Conservation (phyloP, 176 grass and related monocot species). For the Raddia distichophylla region DNA sequence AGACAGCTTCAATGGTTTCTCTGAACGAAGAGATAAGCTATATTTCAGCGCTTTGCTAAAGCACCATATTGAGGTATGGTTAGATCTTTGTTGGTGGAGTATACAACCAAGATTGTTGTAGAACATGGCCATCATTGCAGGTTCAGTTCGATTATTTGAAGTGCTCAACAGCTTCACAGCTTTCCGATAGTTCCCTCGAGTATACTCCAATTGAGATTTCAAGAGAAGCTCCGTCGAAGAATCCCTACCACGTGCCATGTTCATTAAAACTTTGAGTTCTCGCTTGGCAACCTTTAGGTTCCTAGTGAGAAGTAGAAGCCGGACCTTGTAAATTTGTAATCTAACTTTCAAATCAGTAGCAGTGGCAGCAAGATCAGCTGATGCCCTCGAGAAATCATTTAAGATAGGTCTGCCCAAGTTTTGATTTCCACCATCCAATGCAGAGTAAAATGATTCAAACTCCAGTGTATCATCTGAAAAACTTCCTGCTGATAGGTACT, state of each 20-base stretch:
- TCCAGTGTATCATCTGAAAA: conserved; percentile 71
- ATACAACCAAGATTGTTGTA: conserved; percentile 90
- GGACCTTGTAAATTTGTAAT: conserved; percentile 85
- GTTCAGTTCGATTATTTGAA: conserved; percentile 68
- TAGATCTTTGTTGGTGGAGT: conserved; percentile 75
- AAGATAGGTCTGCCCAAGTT: conserved; percentile 54
- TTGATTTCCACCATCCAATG: conserved; percentile 62
- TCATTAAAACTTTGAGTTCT: conserved; percentile 93
- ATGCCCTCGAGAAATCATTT: conserved; percentile 65
- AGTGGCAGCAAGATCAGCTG: conserved; percentile 69
- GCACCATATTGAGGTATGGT: conserved; percentile 62
- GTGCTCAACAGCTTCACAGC: conserved; percentile 83
- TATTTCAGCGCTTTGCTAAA: conserved; percentile 78
- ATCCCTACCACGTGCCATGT: conserved; percentile 88
- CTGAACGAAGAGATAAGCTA: conserved; percentile 50
- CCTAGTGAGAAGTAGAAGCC: conserved; percentile 72
- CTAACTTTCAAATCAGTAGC: conserved; percentile 75
- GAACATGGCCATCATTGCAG: conserved; percentile 60
- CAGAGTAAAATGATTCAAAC: conserved; percentile 77
- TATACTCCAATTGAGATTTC: conserved; percentile 92
- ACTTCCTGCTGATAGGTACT: conserved; percentile 53
- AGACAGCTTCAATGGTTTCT: conserved; percentile 66
- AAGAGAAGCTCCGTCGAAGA: conserved; percentile 81
- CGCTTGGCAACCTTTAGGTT: conserved; percentile 88
- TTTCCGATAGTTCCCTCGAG: conserved; percentile 81